Conservation (phyloP, 2,329 filamentous ascomycete species). For the Pestalotiopsis sp. region DNA sequence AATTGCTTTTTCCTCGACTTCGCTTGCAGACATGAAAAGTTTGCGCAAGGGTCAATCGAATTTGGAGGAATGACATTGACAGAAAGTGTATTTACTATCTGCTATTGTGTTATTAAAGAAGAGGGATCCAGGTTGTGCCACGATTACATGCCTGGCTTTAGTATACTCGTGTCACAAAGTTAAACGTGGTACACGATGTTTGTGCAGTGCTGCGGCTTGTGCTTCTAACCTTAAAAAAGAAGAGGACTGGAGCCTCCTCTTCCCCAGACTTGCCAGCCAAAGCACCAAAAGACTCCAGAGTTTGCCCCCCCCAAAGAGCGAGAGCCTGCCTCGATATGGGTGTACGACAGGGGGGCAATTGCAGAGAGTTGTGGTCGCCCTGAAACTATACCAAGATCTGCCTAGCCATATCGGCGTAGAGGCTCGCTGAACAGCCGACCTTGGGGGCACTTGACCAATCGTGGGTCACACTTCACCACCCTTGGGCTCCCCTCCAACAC, state of each 20-base stretch:
- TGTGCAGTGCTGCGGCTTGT: neutral
- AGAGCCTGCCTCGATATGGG: neutral
- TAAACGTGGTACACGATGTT: neutral
- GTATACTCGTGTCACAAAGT: neutral
- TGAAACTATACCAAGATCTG: constrained; percentile 13
- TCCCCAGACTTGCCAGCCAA: neutral
- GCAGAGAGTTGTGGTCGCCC: constrained; percentile 1
- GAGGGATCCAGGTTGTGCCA: too few species aligned
- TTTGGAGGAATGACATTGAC: too few species aligned
- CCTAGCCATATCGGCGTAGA: constrained; percentile 7
- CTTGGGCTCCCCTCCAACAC: neutral
- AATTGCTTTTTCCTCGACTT: neutral
- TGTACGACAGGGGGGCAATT: neutral
- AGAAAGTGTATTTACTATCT: too few species aligned
- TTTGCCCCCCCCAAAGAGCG: neutral
- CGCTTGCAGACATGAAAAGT: neutral
- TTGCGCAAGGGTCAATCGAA: neutral
- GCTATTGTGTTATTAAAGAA: too few species aligned
- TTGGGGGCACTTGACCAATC: constrained; percentile 8
- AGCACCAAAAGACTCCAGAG: neutral
- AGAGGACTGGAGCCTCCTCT: neutral
- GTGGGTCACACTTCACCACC: neutral
- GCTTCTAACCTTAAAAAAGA: neutral
- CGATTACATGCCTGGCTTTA: too few species aligned
- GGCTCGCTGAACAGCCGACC: constrained; percentile 1